Evolutionary conservation across 2,329 filamentous ascomycete genomes (phyloP).

Genomic region (Xylaria sp.): DNA sequence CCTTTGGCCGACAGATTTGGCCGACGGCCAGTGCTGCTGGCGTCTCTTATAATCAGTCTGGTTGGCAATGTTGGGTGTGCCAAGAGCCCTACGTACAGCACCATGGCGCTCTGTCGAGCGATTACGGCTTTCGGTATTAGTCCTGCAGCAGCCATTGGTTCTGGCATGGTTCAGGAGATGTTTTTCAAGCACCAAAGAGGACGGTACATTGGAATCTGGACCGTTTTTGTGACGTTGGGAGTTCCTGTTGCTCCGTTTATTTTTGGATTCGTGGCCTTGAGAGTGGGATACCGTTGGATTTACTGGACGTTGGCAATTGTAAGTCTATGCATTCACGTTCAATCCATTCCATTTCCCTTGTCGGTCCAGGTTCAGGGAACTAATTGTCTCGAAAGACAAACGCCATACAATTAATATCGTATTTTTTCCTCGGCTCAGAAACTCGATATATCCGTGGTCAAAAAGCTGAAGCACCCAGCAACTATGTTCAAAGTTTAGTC

Average conservation of each 20-base stretch:
- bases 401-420: constrained; percentile 22
- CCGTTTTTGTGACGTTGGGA: constrained; percentile 31
- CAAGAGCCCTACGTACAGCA: constrained; percentile 25
- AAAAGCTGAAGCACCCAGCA: neutral
- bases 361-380: neutral
- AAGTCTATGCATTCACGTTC: constrained; percentile 5
- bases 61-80: constrained; percentile 33
- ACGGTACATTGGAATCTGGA: constrained; percentile 34
- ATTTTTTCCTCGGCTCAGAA: constrained; percentile 33
- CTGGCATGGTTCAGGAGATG: constrained; percentile 31
- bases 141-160: constrained; percentile 34
- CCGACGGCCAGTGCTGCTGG: constrained; percentile 30
- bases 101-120: constrained; percentile 28
- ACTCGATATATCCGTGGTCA: constrained; percentile 30
- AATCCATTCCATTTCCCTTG: neutral
- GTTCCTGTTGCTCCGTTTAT: constrained; percentile 31
- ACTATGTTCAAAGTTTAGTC: constrained; percentile 12
- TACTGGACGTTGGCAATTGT: constrained; percentile 36
- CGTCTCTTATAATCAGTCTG: constrained; percentile 27
- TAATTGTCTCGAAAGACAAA: constrained; percentile 23
- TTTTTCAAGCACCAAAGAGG: constrained; percentile 34
- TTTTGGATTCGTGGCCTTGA: constrained; percentile 34
- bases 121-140: constrained; percentile 24
- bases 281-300: constrained; percentile 35
- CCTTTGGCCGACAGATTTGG: constrained; percentile 31